Evolutionary conservation across 2,329 filamentous ascomycete genomes (phyloP).

Genomic region (Fonsecaea multimorphosa): DNA sequence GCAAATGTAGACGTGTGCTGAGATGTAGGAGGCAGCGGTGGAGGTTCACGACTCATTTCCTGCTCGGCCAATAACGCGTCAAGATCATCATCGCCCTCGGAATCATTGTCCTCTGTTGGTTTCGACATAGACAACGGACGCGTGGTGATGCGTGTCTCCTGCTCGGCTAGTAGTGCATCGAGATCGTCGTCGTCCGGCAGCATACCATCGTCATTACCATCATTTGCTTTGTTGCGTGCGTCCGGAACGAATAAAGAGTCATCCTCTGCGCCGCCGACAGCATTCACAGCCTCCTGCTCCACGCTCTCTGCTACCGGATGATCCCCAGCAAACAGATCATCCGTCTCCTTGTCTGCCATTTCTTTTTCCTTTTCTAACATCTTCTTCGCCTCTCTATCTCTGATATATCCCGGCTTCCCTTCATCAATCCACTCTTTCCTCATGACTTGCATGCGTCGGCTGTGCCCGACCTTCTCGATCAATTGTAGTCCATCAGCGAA

Average conservation of each 20-base stretch:
- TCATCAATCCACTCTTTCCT: slow-evolving; percentile 86
- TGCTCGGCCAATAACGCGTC: slow-evolving; percentile 40
- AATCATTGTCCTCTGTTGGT: slow-evolving; percentile 24
- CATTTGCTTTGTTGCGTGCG: not conserved
- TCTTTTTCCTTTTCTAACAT: slow-evolving; percentile 24
- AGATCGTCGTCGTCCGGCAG: slow-evolving; percentile 34
- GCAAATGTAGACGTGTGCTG: not conserved
- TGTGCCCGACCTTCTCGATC: slow-evolving; percentile 92
- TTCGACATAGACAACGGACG: slow-evolving; percentile 5
- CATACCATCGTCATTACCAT: not conserved
- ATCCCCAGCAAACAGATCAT: slow-evolving; percentile 26
- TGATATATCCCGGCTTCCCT: slow-evolving; percentile 48
- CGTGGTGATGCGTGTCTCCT: slow-evolving; percentile 18
- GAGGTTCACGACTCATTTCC: slow-evolving; percentile 23
- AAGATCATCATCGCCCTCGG: slow-evolving; percentile 40
- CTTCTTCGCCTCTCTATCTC: slow-evolving; percentile 22
- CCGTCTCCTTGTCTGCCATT: slow-evolving; percentile 21
- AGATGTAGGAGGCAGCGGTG: not conserved
- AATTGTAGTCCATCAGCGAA: slow-evolving; percentile 88
- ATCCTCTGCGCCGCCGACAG: slow-evolving; percentile 12
- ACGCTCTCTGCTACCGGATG: not conserved
- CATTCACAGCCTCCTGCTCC: slow-evolving; percentile 11
- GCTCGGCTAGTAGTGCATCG: slow-evolving; percentile 36
- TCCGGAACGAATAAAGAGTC: slow-evolving; percentile 33
- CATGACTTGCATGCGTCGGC: slow-evolving; percentile 74